Percentiles rank a stretch among this genome's conserved stretches.
Evolutionary conservation across 345 rosid species (phyloP).

Genomic region (Turritis glabra): DNA sequence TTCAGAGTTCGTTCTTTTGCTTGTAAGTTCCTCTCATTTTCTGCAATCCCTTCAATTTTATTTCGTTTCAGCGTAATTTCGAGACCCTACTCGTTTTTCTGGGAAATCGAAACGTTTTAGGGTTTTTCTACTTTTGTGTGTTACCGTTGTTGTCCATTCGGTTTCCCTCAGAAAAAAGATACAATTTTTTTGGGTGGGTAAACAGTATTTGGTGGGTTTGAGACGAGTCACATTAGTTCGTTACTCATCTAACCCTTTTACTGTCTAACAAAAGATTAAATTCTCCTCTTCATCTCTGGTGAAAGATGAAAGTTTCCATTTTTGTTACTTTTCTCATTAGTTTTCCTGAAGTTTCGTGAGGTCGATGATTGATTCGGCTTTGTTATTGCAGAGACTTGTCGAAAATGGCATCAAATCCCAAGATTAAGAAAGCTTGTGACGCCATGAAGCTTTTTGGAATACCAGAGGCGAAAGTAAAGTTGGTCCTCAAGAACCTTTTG

Average conservation of each 20-base stretch:
- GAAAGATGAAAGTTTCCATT: neutral
- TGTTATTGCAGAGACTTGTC: conserved; percentile 1
- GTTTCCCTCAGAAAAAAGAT: neutral
- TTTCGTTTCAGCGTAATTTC: neutral
- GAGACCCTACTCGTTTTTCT: neutral
- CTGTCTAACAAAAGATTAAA: neutral
- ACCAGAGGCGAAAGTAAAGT: conserved; percentile 48
- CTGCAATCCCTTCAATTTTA: neutral
- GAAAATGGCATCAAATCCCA: conserved; percentile 61
- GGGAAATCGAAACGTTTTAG: neutral
- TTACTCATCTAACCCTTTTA: neutral
- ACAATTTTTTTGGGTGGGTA: neutral
- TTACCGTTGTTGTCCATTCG: neutral
- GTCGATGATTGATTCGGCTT: neutral
- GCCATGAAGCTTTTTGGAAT: conserved; percentile 70
- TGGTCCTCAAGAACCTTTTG: conserved; percentile 62
- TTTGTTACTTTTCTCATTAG: neutral
- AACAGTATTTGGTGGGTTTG: neutral
- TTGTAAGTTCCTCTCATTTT: neutral
- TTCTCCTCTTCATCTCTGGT: neutral
- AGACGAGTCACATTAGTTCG: neutral
- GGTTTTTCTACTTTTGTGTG: neutral
- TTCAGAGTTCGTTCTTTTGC: neutral
- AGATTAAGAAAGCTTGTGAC: conserved; percentile 48
- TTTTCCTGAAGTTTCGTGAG: neutral